Percentiles rank a stretch among this genome's conserved stretches.
Conservation (phyloP, 257 asterid genomes). For the Penstemon davidsonii region DNA sequence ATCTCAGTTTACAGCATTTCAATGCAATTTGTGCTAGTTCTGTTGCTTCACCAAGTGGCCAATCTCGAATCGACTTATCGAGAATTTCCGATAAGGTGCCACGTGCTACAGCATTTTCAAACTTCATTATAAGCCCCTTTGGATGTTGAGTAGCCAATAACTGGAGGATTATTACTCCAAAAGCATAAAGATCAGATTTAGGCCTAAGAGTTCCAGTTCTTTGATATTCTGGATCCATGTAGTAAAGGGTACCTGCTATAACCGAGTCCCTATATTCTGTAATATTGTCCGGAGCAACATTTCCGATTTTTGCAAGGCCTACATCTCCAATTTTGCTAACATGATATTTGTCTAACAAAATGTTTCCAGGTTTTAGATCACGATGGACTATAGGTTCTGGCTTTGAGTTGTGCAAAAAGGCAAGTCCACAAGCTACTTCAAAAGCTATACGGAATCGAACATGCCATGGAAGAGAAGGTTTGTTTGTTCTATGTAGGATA, state of each 20-base stretch:
- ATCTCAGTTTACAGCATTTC: conserved; percentile 68
- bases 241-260: conserved; percentile 75
- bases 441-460: conserved; percentile 71
- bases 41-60: conserved; percentile 72
- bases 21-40: conserved; percentile 64
- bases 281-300: conserved; percentile 66
- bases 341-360: conserved; percentile 61
- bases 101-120: conserved; percentile 60
- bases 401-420: conserved; percentile 76
- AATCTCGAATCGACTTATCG: conserved; percentile 59
- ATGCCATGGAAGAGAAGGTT: conserved; percentile 67
- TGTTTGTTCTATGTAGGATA: conserved; percentile 40
- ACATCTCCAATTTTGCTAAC: conserved; percentile 83
- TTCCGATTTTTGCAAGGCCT: conserved; percentile 76
- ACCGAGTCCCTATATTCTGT: conserved; percentile 74
- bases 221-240: conserved; percentile 93
- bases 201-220: conserved; percentile 88
- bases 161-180: conserved; percentile 79
- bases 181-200: conserved; percentile 84
- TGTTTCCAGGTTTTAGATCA: conserved; percentile 90
- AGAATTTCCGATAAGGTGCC: conserved; percentile 49
- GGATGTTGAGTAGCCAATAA: conserved; percentile 65
- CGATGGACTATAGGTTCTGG: conserved; percentile 85
- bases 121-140: conserved; percentile 56
- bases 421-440: conserved; percentile 88